These are phyloP conservation scores for Metschnikowia cubensis DNA, from an alignment of 805 yeast species.

Conservation along the genomic window DNA sequence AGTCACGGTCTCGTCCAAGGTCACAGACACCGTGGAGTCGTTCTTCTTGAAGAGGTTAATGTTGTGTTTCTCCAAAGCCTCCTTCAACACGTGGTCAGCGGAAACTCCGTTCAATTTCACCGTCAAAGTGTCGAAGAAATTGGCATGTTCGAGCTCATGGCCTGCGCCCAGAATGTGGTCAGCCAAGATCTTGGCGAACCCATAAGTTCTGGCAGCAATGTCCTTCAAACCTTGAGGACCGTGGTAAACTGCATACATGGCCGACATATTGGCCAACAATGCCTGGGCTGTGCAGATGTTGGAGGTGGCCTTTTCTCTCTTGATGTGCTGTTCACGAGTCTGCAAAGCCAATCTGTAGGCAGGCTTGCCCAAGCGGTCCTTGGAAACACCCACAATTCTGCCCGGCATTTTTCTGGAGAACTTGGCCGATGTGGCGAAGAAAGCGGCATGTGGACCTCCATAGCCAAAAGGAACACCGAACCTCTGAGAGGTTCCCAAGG, in stretches of 20 bases:
- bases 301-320: slow-evolving; percentile 95
- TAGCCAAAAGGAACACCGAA: slow-evolving; percentile 97
- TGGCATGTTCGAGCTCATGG: slow-evolving; percentile 52
- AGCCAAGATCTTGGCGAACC: slow-evolving; percentile 71
- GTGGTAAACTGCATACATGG: slow-evolving; percentile 94
- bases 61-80: slow-evolving; percentile 57
- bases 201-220: slow-evolving; percentile 75
- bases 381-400: slow-evolving; percentile 87
- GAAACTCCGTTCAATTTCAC: slow-evolving; percentile 48
- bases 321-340: slow-evolving; percentile 97
- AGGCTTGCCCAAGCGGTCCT: slow-evolving; percentile 84
- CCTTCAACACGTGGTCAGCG: slow-evolving; percentile 52
- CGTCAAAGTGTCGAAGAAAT: slow-evolving; percentile 87
- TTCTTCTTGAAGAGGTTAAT: slow-evolving; percentile 75
- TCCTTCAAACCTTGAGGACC: slow-evolving; percentile 82
- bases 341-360: slow-evolving; percentile 92
- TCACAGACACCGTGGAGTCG: slow-evolving; percentile 60
- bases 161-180: slow-evolving; percentile 37
- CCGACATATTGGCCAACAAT: slow-evolving; percentile 88
- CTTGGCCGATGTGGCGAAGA: slow-evolving; percentile 79
- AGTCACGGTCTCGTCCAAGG: slow-evolving; percentile 86
- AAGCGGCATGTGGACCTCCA: slow-evolving; percentile 99
- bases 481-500: slow-evolving; percentile 88
- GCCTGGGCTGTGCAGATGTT: slow-evolving; percentile 99
- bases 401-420: slow-evolving; percentile 95